Conservation (phyloP, 2,329 filamentous ascomycete genomes). For the Blastomyces gilchristii region DNA sequence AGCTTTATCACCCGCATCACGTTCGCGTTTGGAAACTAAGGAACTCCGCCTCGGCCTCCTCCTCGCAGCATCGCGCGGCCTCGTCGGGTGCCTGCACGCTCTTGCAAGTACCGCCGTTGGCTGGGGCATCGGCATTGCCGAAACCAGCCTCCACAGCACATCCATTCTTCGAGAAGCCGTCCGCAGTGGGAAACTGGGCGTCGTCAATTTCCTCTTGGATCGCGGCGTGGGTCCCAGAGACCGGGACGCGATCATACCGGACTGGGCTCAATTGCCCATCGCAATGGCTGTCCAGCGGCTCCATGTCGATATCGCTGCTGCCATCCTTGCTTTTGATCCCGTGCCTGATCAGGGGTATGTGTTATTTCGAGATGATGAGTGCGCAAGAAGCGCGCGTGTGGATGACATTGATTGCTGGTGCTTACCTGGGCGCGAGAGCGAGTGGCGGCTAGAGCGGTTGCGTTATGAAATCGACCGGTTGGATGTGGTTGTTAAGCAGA, state of each 20-base stretch:
- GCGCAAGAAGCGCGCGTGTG: neutral
- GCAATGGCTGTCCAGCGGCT: neutral
- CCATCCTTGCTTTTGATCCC: neutral
- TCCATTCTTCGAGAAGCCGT: neutral
- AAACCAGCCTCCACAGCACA: neutral
- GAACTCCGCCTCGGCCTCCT: neutral
- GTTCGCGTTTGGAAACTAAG: neutral
- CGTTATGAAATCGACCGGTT: neutral
- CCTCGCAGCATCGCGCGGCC: neutral
- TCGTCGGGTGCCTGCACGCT: neutral
- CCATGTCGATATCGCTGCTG: neutral
- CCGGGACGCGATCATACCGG: neutral
- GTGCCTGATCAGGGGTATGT: neutral
- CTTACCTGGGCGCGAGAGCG: no score
- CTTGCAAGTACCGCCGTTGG: neutral
- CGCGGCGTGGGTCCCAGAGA: neutral
- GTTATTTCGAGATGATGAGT: neutral
- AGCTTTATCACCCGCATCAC: neutral
- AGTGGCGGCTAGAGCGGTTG: neutral
- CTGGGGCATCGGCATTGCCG: neutral
- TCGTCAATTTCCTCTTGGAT: neutral
- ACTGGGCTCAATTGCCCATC: neutral
- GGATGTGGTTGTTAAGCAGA: neutral
- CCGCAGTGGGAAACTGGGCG: neutral
- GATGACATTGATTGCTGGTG: neutral